Evolutionary conservation across 305 asterid species (phyloP), one percentile per base, ranked within the genome.

Genomic region (Fraxinus albicans): DNA sequence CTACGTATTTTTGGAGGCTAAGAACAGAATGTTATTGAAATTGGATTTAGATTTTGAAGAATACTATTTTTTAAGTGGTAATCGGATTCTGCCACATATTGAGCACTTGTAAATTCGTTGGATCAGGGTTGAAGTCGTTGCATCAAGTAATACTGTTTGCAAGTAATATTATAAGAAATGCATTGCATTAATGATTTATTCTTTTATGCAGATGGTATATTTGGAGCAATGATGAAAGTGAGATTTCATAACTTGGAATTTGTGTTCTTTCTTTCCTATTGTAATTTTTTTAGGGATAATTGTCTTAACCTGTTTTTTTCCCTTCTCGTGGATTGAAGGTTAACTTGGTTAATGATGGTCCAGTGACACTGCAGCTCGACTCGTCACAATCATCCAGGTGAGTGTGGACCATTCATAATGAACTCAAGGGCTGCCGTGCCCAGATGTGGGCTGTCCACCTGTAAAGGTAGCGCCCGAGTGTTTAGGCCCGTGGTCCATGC

Each of bases 221-320:
- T 94, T 86, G 97, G 98, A 85, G 97, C 98, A 80, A 94, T 85
- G 98, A 96, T 96, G 98, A 93, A 91, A 87, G 98, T 94, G 86
- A 89, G 93, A 76, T 73, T 90, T 77, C 79, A 1, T 70, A 73
- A 58, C 84, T 81, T 73, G 31, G 69, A 29, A 60, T 81, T 79
- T 60, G 35, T 67, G 58, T 76, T 69, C 3, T 27, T 80, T 73
- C 35, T 65, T 77, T 34, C 12, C 13, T 70, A 7, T 42, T 2
- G n/a, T 34, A 33, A 27, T 74, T 47, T 38, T 80, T 76, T 79
- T 19, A 80, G 58, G 74, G 31, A 36, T 81, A 29, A 72, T 21
- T 15, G 23, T 58, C 47, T 44, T 21, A 60, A 76, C 53, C 25
- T 82, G 40, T 35, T 63, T 33, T 19, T 50, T 8, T 0, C 79